Base-by-base conservation (phyloP, 768 basidiomycete genomes). In the Gautieria morchelliformis region DNA sequence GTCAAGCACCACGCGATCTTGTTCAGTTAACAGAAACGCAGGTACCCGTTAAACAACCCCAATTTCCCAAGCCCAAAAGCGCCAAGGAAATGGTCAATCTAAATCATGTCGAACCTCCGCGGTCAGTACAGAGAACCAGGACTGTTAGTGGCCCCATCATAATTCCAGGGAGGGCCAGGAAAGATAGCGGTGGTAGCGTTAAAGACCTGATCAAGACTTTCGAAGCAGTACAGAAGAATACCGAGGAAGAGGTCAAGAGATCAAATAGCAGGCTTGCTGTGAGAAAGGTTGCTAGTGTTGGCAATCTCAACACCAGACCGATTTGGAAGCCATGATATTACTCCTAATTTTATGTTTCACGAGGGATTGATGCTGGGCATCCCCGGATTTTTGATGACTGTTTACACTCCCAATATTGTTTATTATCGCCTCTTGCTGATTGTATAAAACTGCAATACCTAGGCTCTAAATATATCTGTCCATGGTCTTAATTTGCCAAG, bases 121-220 rank as follows among this genome's bases (percentile, higher is more conserved):
- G 69, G 3, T 64, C 64, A 17, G 60, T 63, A 17, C 59, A 62
- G 42, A 52, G 64, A 20, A 46, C 56, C 12, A 57, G 56, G 33
- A 40, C 56, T 10, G 24, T 27, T 2, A 57, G 56, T 22, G 60
- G 58, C n/a, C 60, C 63, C 1, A 63, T 63, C 27, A 56, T 60
- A 10, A 60, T 65, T 1, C 61, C 66, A 22, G 67, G 71, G 47
- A 37, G 54, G 41, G 72, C 71, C n/a, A 71, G 87, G 58, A 72
- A 82, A 63, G 82, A 79, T 58, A 87, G 87, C 63, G 80, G 78
- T 14, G 75, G 77, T 52, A 88, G 85, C 63, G 88, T 90, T 58
- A 87, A 78, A 68, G 87, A 89, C 52, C 66, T 90, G 54, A 80
- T 89, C 52, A 75, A 69, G 66, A 77, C 72, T 32, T 90, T 82